phyloP scores from a whole-genome alignment of 108 stramenopile species.

The Chaetoceros muelleri region DNA sequence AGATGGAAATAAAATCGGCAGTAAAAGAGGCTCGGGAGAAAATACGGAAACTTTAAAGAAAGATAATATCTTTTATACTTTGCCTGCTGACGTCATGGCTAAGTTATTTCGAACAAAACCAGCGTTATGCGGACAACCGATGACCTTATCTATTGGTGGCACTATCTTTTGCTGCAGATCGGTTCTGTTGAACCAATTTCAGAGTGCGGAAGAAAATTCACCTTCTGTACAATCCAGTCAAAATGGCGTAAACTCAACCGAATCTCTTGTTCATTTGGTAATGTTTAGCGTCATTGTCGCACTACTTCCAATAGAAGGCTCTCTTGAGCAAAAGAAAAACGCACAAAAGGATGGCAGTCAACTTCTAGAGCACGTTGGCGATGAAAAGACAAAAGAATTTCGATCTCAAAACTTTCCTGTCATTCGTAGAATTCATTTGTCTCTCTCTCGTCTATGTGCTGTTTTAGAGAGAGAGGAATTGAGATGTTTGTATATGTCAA shows the following conservation, averaged over 20 bases:
- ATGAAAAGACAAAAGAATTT: constrained; percentile 3
- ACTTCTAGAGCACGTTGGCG: background rate
- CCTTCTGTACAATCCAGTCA: constrained; percentile 9
- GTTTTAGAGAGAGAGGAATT: constrained; percentile 67
- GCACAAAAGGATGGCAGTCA: background rate
- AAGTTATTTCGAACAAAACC: constrained; percentile 79
- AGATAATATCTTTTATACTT: constrained; percentile 65
- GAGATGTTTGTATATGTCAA: constrained; percentile 62
- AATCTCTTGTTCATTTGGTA: constrained; percentile 22
- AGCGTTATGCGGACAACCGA: constrained; percentile 65
- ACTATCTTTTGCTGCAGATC: constrained; percentile 80
- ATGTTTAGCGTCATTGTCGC: constrained; percentile 76
- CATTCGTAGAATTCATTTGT: constrained; percentile 57
- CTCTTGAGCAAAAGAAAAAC: background rate
- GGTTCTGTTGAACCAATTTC: constrained; percentile 39
- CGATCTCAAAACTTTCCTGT: constrained; percentile 20
- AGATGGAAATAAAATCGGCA: constrained; percentile 3
- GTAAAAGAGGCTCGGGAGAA: background rate
- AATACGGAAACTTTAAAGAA: too few relatives aligned
- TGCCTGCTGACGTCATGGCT: constrained; percentile 62
- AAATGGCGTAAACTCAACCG: constrained; percentile 5
- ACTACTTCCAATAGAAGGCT: constrained; percentile 17
- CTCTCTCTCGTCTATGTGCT: constrained; percentile 55
- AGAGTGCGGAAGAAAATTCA: background rate
- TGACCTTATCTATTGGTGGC: constrained; percentile 62